A percentile compares a stretch with the other conserved stretches of the same genome.
Conservation (phyloP, 345 rosid genomes). For the Melastoma malabathricum region DNA sequence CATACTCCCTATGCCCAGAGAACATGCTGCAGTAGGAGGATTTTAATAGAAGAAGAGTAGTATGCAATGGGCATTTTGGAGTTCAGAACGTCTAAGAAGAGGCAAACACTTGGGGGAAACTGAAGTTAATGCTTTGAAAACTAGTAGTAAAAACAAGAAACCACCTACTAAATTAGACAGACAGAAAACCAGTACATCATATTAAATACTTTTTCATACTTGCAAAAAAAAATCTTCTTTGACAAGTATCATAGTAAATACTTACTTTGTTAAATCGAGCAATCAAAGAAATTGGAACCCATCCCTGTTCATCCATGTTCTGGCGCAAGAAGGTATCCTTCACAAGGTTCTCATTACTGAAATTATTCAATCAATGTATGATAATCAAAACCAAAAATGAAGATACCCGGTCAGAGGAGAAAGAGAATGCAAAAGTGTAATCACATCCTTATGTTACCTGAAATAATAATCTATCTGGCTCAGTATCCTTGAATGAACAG, state of each 20-base stretch:
- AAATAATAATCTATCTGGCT: conserved; percentile 19
- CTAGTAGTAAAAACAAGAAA: neutral
- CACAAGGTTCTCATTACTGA: conserved; percentile 73
- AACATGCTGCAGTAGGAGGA: no score
- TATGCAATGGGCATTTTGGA: no score
- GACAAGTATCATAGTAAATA: neutral
- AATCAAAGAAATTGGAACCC: conserved; percentile 51
- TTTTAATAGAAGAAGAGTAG: no score
- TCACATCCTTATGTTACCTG: conserved; percentile 26
- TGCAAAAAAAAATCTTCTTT: no score
- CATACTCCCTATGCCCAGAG: no score
- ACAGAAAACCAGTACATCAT: neutral
- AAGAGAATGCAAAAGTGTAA: neutral
- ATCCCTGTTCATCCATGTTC: conserved; percentile 85
- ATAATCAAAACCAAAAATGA: no score
- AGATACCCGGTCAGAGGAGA: neutral
- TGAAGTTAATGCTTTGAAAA: no score
- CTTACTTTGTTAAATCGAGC: conserved; percentile 83
- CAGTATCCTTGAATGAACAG: conserved; percentile 11
- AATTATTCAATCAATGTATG: conserved; percentile 14
- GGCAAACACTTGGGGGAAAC: no score
- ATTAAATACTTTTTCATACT: no score
- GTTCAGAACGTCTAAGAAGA: no score
- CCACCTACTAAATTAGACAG: neutral
- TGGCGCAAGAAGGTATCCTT: conserved; percentile 63